Base-by-base conservation (phyloP, 1,284 basidiomycete genomes). In the Amylostereum chailletii region DNA sequence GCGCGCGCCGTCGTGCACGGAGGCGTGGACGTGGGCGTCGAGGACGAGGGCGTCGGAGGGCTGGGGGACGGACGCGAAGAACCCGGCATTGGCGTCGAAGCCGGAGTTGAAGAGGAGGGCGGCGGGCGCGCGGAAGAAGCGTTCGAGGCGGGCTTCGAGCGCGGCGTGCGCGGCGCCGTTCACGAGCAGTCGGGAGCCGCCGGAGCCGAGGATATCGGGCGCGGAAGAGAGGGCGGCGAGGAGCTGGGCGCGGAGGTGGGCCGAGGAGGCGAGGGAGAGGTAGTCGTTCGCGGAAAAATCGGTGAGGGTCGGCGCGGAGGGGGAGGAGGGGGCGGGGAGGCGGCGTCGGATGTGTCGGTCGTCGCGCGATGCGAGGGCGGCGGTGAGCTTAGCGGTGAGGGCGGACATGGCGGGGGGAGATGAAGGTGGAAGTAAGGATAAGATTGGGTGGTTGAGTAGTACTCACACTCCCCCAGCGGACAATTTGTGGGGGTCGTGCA, bases 271-370 rank as follows among this genome's bases (percentile, higher is more conserved):
- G 29, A 99, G 75, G 0, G 91, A 94, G 51, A 98, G 84, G 67
- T 97, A 98, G 70, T 97, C 94, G 68, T 97, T 98, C 9, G 90
- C 88, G 33, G 77, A 86, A 65, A 94, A 93, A 64, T 95, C 92
- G 53, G 77, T 68, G n/a, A 71, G 67, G 49, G 61, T 60, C 34
- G 65, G 60, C 51, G 67, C 68, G 9, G 63, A 52, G 30, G 64
- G 62, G 29, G 66, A 61, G 46, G 62, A 62, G 30, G 76, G 72
- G 55, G 73, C 68, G 11, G 82, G 80, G 3, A 86, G 72, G 33
- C 74, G 68, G 39, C 84, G 76, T 40, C 81, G 71, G 58, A 86
- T 86, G 53, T 70, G 66, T 31, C 85, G 74, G 46, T 74, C 64
- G 36, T 84, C 77, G 49, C 85, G 78, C 30, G 85, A 85, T 4